phyloP scores from a whole-genome alignment of 164 flowering plant species.

The Vitis riparia region DNA sequence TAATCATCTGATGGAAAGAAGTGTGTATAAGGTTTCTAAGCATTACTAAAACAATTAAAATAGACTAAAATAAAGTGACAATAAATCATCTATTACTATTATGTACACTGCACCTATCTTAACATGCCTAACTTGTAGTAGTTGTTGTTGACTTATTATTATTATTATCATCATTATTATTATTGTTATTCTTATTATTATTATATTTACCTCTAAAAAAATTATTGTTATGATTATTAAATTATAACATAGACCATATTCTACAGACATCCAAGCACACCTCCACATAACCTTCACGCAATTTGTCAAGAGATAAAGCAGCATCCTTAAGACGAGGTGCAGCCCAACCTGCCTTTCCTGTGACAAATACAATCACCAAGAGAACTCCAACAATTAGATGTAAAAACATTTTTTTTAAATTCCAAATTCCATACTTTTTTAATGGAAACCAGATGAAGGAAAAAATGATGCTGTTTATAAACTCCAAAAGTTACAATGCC shows the following conservation, averaged over 20 bases:
- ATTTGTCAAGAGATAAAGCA: conserved; percentile 73
- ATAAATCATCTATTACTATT: not conserved
- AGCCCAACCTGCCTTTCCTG: conserved; percentile 94
- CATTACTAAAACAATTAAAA: not conserved
- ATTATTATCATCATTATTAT: too few relatives aligned
- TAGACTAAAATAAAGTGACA: not conserved
- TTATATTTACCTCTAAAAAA: too few relatives aligned
- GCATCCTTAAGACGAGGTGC: conserved; percentile 99
- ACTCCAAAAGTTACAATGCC: not conserved
- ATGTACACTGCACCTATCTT: too few relatives aligned
- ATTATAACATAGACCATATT: not conserved
- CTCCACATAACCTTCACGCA: conserved; percentile 95
- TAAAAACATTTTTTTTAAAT: not conserved
- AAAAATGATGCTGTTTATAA: not conserved
- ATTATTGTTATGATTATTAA: too few relatives aligned
- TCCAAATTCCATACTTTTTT: not conserved
- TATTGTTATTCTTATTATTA: too few relatives aligned
- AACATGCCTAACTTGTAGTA: too few relatives aligned
- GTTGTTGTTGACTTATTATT: too few relatives aligned
- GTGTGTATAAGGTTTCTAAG: not conserved
- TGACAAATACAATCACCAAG: conserved; percentile 7
- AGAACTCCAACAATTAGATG: not conserved
- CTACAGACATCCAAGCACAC: conserved; percentile 34
- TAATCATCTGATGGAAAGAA: conserved; percentile 51
- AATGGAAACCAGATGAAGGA: not conserved